Evolutionary conservation across 257 asterid genomes (phyloP), one percentile per base, ranked within the genome.

Genomic region (Catharanthus roseus): DNA sequence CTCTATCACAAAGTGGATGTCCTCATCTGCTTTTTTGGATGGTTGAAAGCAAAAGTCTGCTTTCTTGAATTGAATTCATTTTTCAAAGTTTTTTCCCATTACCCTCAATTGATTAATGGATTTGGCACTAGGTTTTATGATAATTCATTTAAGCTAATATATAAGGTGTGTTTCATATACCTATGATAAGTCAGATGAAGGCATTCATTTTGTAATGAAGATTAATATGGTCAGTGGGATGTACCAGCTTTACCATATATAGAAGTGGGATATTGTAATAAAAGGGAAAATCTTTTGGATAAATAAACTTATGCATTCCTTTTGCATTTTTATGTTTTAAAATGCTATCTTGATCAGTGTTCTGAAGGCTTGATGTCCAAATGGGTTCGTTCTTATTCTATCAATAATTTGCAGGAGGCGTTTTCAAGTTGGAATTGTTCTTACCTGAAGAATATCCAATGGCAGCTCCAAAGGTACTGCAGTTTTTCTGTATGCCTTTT

Each of bases 401-500:
- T 47, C 31, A 50, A 71, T 75, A 39, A 67, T 67, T 44, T 78
- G 61, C 74, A 95, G 99, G 99, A 49, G 99, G 99, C 63, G 99
- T 95, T 65, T 95, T 95, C 76, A 95, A 95, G 95, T 86, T 95
- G 81, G 97, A 95, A 86, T 82, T 95, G 57, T 95, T 91, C 85
- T 80, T 95, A 77, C 97, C 99, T 6, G 98, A 91, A 83, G 98
- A 95, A 73, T 95, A 95, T 76, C 99, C 99, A 23, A 95, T 95
- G 99, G 99, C 99, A 82, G 99, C 99, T 69, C 97, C 97, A 15
- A 95, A 89, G 95, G 98, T 88, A 86, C 67, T n/a, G n/a, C n/a
- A n/a, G n/a, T 10, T 23, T 10, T 60, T 38, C 31, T 60, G 15
- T 24, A 42, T 33, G 11, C 41, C 4, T 68, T 33, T 16, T 16